These are phyloP conservation scores for Penicillium sp. DNA, from an alignment of 2,329 filamentous ascomycete genomes.

Conservation along the genomic window DNA sequence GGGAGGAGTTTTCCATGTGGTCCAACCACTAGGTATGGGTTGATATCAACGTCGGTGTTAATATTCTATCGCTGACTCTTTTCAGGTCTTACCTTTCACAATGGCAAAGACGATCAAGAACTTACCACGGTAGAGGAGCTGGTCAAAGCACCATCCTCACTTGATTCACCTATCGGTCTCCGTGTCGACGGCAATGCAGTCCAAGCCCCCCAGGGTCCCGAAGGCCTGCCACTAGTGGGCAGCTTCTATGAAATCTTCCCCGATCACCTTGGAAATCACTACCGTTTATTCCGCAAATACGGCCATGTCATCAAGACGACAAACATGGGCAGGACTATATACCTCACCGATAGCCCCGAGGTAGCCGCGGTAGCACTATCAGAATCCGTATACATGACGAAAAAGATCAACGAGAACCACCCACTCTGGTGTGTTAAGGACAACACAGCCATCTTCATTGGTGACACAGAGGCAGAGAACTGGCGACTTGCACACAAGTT, in stretches of 20 bases:
- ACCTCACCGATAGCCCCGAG: slow-evolving; percentile 53
- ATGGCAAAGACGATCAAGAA: slow-evolving; percentile 8
- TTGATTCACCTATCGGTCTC: slow-evolving; percentile 11
- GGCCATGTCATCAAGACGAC: slow-evolving; percentile 54
- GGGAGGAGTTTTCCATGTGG: not conserved
- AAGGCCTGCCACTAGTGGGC: slow-evolving; percentile 44
- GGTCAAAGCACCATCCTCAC: not conserved
- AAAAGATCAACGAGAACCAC: slow-evolving; percentile 44
- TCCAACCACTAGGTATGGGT: not conserved
- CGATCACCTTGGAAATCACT: slow-evolving; percentile 59
- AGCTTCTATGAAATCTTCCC: slow-evolving; percentile 58
- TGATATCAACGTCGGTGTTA: not conserved
- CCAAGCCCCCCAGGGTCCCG: slow-evolving; percentile 12
- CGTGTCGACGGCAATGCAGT: slow-evolving; percentile 14
- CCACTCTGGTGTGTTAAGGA: slow-evolving; percentile 31
- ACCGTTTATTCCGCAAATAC: slow-evolving; percentile 55
- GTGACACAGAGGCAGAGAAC: slow-evolving; percentile 31
- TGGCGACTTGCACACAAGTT: slow-evolving; percentile 59
- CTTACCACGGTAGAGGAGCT: slow-evolving; percentile 4
- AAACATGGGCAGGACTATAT: slow-evolving; percentile 52
- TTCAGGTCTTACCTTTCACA: not conserved
- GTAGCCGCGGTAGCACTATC: slow-evolving; percentile 49
- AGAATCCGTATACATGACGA: slow-evolving; percentile 56
- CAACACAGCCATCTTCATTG: slow-evolving; percentile 32
- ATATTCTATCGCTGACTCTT: not conserved